Conservation (phyloP, 371 early-diverging fungal species). For the Phascolomyces articulosus region DNA sequence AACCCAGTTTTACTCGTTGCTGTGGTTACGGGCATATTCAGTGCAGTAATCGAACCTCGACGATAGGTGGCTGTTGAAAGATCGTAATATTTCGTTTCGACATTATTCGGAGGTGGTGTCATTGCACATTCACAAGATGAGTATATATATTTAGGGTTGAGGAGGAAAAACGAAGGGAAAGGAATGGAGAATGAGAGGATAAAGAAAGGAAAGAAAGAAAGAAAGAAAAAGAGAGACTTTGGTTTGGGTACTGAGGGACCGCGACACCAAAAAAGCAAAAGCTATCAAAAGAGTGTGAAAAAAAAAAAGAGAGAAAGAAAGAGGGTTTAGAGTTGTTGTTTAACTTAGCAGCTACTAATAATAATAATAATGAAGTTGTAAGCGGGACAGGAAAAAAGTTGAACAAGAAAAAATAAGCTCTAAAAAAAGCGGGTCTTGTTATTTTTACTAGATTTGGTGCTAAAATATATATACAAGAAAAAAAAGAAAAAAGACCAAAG, state of each 20-base stretch:
- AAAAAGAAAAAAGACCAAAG: background rate
- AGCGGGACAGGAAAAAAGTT: conserved; percentile 3
- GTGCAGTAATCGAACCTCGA: conserved; percentile 8
- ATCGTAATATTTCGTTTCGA: conserved; percentile 24
- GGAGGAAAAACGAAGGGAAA: conserved; percentile 6
- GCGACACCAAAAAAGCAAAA: background rate
- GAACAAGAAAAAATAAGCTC: conserved; percentile 5
- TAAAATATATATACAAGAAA: no score
- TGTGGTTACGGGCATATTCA: conserved; percentile 1
- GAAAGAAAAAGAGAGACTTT: background rate
- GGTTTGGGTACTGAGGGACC: background rate
- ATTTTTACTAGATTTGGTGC: conserved; percentile 9
- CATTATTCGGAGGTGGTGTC: conserved; percentile 19
- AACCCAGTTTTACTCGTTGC: conserved; percentile 1
- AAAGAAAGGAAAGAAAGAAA: conserved; percentile 2
- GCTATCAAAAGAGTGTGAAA: conserved; percentile 1
- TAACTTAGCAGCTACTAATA: no score
- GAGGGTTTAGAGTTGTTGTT: background rate
- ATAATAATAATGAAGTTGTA: no score
- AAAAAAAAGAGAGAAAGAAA: conserved; percentile 11
- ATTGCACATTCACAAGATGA: conserved; percentile 7
- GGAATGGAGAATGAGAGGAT: conserved; percentile 4
- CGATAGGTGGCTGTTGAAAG: conserved; percentile 11
- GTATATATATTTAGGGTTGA: background rate
- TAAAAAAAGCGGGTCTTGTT: background rate